A percentile compares a stretch with the other conserved stretches of the same genome.
These are phyloP conservation scores for Nymphaea colorata DNA, from an alignment of 164 flowering plant genomes.

Conservation along the genomic window DNA sequence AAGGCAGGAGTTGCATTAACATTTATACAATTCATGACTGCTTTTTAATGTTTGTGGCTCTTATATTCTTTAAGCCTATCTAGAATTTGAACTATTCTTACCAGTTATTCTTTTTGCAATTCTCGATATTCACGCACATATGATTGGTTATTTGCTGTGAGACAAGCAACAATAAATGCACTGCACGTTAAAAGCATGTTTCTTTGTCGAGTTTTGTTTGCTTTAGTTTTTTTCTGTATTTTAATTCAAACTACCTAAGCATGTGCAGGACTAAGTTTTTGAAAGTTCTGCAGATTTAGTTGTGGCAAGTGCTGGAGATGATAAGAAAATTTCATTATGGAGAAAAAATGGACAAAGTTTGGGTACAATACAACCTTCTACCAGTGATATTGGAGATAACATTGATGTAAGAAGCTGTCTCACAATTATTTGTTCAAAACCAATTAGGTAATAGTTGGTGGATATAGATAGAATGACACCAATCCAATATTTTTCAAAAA, in stretches of 20 bases:
- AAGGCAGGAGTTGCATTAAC: no score
- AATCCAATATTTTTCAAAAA: background rate
- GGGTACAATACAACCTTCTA: conserved; percentile 63
- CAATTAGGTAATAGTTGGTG: background rate
- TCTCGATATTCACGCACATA: no score
- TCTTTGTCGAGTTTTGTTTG: no score
- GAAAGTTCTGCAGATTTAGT: conserved; percentile 61
- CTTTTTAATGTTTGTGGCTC: no score
- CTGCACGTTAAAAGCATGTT: no score
- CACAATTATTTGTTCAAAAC: background rate
- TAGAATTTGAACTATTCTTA: no score
- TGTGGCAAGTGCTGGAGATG: conserved; percentile 96
- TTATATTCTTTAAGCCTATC: no score
- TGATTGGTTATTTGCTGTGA: no score
- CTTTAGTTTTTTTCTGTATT: no score
- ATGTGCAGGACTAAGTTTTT: background rate
- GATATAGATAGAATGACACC: background rate
- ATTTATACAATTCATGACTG: no score
- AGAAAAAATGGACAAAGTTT: conserved; percentile 78
- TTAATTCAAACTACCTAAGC: background rate
- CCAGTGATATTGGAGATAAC: conserved; percentile 56
- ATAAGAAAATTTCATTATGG: conserved; percentile 76
- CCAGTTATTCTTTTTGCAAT: no score
- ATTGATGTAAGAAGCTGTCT: conserved; percentile 39
- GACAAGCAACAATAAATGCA: no score